These are phyloP conservation scores for Myxozyma monticola DNA, from an alignment of 805 yeast species.

Conservation along the genomic window DNA sequence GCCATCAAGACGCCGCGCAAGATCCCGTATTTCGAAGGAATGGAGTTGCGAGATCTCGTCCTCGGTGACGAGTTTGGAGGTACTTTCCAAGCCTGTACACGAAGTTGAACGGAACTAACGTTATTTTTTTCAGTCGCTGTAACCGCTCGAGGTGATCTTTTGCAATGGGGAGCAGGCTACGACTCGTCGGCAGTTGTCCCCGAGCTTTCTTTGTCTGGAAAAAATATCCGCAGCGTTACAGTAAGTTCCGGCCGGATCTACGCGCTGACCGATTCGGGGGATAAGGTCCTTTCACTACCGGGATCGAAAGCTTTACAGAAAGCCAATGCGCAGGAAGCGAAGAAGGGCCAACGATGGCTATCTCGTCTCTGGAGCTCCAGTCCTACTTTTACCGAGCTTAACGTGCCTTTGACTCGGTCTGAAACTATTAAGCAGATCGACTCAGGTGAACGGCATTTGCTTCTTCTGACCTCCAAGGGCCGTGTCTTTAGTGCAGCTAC, in stretches of 20 bases:
- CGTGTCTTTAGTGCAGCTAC: conserved; percentile 65
- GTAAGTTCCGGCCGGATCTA: conserved; percentile 56
- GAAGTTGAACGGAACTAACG: no score
- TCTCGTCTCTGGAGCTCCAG: no score
- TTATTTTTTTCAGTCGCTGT: conserved; percentile 50
- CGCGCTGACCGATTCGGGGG: conserved; percentile 45
- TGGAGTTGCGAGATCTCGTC: conserved; percentile 56
- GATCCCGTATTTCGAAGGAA: conserved; percentile 62
- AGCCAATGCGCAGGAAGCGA: no score
- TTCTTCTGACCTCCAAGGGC: conserved; percentile 60
- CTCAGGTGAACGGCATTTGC: conserved; percentile 68
- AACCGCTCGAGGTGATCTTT: conserved; percentile 66
- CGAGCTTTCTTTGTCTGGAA: conserved; percentile 47
- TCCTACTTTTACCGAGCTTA: no score
- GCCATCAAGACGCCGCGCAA: conserved; percentile 58
- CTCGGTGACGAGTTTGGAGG: conserved; percentile 47
- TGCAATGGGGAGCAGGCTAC: conserved; percentile 63
- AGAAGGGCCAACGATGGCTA: no score
- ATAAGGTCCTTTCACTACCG: conserved; percentile 40
- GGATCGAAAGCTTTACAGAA: conserved; percentile 31
- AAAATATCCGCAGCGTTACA: conserved; percentile 46
- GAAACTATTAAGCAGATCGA: conserved; percentile 56
- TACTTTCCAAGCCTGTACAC: not conserved
- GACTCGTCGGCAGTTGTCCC: conserved; percentile 39
- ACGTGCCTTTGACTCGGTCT: conserved; percentile 39